A percentile compares a stretch with the other conserved stretches of the same genome.
Evolutionary conservation across 345 rosid genomes (phyloP).

Genomic region (Brassica carinata): DNA sequence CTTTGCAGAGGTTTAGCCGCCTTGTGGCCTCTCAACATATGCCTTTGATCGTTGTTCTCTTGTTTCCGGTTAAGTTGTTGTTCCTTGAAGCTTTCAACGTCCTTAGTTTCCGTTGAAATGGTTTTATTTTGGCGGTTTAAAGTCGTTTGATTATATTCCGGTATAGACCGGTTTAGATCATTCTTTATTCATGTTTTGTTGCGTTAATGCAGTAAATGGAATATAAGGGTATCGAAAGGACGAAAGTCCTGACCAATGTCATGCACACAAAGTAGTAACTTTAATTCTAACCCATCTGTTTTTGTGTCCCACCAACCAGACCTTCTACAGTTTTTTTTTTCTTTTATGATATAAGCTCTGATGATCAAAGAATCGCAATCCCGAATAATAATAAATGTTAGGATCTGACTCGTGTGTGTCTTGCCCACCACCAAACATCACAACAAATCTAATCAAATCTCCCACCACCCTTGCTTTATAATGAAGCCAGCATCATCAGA

Average conservation of each 20-base stretch:
- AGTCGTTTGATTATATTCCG: not conserved
- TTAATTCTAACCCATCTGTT: not conserved
- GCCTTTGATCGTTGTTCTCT: constrained; percentile 74
- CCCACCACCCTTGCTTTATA: constrained; percentile 31
- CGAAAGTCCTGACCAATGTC: not conserved
- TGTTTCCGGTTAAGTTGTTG: constrained; percentile 68
- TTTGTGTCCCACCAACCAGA: constrained; percentile 31
- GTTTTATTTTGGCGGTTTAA: constrained; percentile 21
- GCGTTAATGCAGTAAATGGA: constrained; percentile 19
- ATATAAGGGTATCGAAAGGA: constrained; percentile 16
- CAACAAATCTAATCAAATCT: constrained; percentile 31
- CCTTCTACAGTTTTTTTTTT: constrained; percentile 17
- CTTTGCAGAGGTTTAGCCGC: constrained; percentile 65
- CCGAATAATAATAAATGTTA: constrained; percentile 26
- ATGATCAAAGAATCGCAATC: constrained; percentile 34
- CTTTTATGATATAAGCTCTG: constrained; percentile 7
- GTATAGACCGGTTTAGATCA: constrained; percentile 20
- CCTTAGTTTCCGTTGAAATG: constrained; percentile 42
- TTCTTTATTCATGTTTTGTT: constrained; percentile 32
- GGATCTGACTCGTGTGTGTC: constrained; percentile 32
- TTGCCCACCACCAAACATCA: constrained; percentile 34
- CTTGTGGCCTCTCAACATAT: constrained; percentile 78
- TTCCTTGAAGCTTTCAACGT: constrained; percentile 57
- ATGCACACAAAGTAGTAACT: not conserved
- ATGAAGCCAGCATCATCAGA: constrained; percentile 19